Conservation (phyloP, 2,329 filamentous ascomycete species). For the Beauveria brongniartii region DNA sequence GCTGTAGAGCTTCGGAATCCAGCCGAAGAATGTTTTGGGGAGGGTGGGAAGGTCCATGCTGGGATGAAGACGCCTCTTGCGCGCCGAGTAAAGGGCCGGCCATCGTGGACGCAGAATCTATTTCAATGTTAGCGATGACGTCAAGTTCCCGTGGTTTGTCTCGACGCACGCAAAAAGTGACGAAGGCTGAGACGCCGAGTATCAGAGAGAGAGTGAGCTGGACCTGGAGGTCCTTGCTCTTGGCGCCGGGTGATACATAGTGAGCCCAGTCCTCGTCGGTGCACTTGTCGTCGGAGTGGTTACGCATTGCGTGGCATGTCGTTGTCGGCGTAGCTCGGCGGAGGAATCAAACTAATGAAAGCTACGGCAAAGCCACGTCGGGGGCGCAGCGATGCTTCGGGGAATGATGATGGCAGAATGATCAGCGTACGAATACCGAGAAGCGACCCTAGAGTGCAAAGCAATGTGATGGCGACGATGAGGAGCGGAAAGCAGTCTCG, state of each 20-base stretch:
- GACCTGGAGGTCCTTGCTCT: conserved; percentile 41
- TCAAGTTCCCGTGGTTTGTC: background rate
- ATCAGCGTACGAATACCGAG: background rate
- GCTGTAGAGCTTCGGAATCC: conserved; percentile 78
- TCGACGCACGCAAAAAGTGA: conserved; percentile 63
- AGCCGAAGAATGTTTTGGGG: conserved; percentile 80
- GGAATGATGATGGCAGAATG: background rate
- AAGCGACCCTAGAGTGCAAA: background rate
- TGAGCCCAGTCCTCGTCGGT: conserved; percentile 13
- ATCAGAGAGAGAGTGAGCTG: conserved; percentile 66
- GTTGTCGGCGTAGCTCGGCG: background rate
- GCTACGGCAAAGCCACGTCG: background rate
- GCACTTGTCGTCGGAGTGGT: conserved; percentile 17
- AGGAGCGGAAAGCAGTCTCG: background rate
- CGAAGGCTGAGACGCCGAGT: conserved; percentile 62
- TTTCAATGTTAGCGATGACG: background rate
- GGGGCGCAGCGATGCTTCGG: background rate
- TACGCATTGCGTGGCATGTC: conserved; percentile 13
- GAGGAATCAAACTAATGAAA: background rate
- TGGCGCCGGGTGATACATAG: background rate
- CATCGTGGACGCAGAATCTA: conserved; percentile 84
- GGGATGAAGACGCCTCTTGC: conserved; percentile 64
- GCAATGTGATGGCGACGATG: background rate
- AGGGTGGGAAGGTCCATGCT: conserved; percentile 62
- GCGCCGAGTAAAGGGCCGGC: conserved; percentile 82